These are phyloP conservation scores for Penicillium sp. DNA, from an alignment of 2,329 filamentous ascomycete genomes.

Conservation along the genomic window DNA sequence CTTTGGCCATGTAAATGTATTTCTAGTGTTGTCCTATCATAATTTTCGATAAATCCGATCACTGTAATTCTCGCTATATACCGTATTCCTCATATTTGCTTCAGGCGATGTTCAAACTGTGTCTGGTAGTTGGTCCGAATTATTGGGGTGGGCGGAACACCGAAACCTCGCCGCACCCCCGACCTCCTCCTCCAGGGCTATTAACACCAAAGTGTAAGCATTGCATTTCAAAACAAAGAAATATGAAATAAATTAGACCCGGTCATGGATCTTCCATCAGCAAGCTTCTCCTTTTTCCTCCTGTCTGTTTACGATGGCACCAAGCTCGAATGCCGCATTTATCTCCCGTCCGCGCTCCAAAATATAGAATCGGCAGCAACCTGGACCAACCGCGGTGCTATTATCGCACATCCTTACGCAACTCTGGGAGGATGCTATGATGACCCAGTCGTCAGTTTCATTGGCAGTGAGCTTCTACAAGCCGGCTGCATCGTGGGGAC, in stretches of 20 bases:
- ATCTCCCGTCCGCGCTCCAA: conserved; percentile 57
- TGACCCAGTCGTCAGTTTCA: conserved; percentile 70
- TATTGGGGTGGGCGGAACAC: background rate
- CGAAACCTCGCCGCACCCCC: background rate
- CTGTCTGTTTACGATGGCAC: conserved; percentile 80
- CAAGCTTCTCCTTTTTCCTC: conserved; percentile 64
- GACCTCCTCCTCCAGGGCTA: conserved; percentile 1
- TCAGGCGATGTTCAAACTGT: background rate
- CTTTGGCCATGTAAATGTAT: no score
- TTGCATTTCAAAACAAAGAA: background rate
- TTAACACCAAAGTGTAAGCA: background rate
- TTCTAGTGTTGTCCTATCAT: background rate
- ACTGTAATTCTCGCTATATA: background rate
- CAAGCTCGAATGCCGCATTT: conserved; percentile 76
- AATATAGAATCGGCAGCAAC: conserved; percentile 18
- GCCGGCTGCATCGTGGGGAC: conserved; percentile 74
- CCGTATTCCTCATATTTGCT: background rate
- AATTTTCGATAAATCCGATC: background rate
- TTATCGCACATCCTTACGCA: conserved; percentile 89
- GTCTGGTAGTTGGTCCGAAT: background rate
- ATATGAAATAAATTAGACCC: conserved; percentile 31
- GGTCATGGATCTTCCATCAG: conserved; percentile 33
- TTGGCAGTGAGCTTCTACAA: conserved; percentile 64
- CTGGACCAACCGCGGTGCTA: conserved; percentile 51
- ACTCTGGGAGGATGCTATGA: conserved; percentile 82